These are phyloP conservation scores for Cinnamomum chago DNA, from an alignment of 164 flowering plant genomes.

Conservation along the genomic window DNA sequence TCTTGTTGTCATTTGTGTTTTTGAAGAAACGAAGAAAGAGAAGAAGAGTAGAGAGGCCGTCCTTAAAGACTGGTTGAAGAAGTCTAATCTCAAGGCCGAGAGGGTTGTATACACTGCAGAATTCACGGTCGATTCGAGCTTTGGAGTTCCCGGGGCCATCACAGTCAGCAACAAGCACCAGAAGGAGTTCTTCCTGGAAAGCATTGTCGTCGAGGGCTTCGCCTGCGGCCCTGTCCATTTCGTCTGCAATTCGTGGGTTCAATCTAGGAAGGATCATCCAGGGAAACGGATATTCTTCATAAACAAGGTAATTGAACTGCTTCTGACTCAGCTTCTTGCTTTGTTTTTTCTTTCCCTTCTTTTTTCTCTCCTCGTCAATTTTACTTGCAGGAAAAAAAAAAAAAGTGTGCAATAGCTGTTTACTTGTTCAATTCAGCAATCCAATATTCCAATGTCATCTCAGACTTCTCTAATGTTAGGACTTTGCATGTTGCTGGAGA, in stretches of 20 bases:
- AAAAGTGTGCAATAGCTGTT: too few species aligned
- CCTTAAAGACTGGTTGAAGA: constrained; percentile 79
- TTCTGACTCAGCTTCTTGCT: neutral
- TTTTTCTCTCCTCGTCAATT: too few species aligned
- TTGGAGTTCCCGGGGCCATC: constrained; percentile 87
- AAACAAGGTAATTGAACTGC: constrained; percentile 51
- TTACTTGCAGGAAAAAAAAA: too few species aligned
- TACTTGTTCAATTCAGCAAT: neutral
- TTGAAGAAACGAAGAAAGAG: constrained; percentile 49
- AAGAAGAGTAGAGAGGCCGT: constrained; percentile 67
- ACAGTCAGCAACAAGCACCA: constrained; percentile 72
- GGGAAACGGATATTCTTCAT: constrained; percentile 68
- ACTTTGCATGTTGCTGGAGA: neutral
- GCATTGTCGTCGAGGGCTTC: constrained; percentile 74
- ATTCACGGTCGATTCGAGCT: constrained; percentile 61
- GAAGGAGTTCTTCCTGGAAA: constrained; percentile 79
- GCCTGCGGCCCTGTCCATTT: constrained; percentile 79
- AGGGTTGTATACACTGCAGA: constrained; percentile 73
- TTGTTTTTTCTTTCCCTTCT: too few species aligned
- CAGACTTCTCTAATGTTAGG: neutral
- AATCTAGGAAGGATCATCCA: constrained; percentile 70
- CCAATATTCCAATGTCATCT: neutral
- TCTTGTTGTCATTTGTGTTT: neutral
- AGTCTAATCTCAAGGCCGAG: constrained; percentile 55
- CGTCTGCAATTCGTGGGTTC: constrained; percentile 92